Base-by-base conservation (phyloP, 441 rosid species). In the Erysimum cheiri region DNA sequence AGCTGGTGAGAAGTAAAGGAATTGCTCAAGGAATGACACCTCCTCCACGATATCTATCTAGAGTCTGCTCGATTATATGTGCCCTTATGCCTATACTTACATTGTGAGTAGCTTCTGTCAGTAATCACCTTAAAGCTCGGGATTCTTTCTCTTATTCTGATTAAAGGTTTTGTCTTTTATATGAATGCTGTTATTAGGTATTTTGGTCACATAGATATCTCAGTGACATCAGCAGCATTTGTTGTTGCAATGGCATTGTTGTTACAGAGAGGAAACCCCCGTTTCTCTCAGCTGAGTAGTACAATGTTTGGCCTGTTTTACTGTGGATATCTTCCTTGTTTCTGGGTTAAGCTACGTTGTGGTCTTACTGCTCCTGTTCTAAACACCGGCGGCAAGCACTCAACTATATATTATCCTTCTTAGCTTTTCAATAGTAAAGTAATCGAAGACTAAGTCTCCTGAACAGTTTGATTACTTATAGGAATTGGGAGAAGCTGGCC, bases 11-110 rank as follows among this genome's bases (percentile, higher is more conserved):
- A 70, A 92, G 99, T 69, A 87, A 81, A 58, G 97, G 99, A 69
- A 90, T 95, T n/a, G 78, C 98, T 56, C 85, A 73, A 8, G 98
- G 98, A 80, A 95, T 95, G 98, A 92, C 97, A 0, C 99, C 99
- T 61, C 99, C 99, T 72, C 99, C 99, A 59, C 90, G 91, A 83
- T 95, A 86, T 77, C 91, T 87, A 40, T 95, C 99, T 13, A 87
- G 93, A 60, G 91, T 89, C 78, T 95, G 98, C 83, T 91, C 96
- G 2, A 83, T 92, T 70, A 85, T 95, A 52, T 95, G 96, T 50
- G 80, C 93, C 57, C 79, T 92, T 67, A 90, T 95, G 93, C 98
- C 99, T 1, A 35, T 87, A 46, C 78, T 92, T 73, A 89, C 99
- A 60, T 75, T 90, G 98, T 95, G 82, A 87, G 96, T 77, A 43